A percentile compares a stretch with the other conserved stretches of the same genome.
These are phyloP conservation scores for Hirsutella rhossiliensis DNA, from an alignment of 2,329 filamentous ascomycete species.

Conservation along the genomic window DNA sequence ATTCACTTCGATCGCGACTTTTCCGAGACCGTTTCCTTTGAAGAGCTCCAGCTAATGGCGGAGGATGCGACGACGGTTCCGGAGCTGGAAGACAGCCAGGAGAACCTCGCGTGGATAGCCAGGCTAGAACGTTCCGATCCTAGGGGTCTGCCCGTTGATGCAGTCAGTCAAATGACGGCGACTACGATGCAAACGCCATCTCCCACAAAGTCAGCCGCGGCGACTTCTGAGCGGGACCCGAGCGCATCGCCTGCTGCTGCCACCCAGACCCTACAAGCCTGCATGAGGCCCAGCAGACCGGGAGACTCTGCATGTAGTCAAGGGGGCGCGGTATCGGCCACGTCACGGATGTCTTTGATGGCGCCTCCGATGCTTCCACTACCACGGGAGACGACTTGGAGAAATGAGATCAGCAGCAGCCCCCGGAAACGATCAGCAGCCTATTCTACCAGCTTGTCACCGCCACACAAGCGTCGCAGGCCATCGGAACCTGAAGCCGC, in stretches of 20 bases:
- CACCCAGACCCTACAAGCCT: background rate
- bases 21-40: constrained; percentile 55
- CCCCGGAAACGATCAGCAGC: constrained; percentile 1
- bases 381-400: background rate
- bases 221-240: constrained; percentile 1
- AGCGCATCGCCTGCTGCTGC: background rate
- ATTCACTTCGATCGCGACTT: constrained; percentile 65
- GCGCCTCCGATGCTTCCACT: constrained; percentile 6
- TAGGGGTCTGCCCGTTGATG: constrained; percentile 27
- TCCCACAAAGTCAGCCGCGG: constrained; percentile 15
- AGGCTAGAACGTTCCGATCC: constrained; percentile 46
- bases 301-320: background rate
- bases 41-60: constrained; percentile 58
- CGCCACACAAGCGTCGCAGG: constrained; percentile 10
- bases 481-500: too few relatives aligned
- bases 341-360: background rate
- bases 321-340: background rate
- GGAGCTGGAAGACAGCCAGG: constrained; percentile 42
- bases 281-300: background rate
- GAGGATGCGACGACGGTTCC: constrained; percentile 38
- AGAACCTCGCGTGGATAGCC: constrained; percentile 48
- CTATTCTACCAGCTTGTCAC: background rate
- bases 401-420: constrained; percentile 1
- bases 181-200: constrained; percentile 24
- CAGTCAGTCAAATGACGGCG: constrained; percentile 31